These are phyloP conservation scores for Cercospora brassicicola DNA, from an alignment of 2,329 filamentous ascomycete species.

Conservation along the genomic window DNA sequence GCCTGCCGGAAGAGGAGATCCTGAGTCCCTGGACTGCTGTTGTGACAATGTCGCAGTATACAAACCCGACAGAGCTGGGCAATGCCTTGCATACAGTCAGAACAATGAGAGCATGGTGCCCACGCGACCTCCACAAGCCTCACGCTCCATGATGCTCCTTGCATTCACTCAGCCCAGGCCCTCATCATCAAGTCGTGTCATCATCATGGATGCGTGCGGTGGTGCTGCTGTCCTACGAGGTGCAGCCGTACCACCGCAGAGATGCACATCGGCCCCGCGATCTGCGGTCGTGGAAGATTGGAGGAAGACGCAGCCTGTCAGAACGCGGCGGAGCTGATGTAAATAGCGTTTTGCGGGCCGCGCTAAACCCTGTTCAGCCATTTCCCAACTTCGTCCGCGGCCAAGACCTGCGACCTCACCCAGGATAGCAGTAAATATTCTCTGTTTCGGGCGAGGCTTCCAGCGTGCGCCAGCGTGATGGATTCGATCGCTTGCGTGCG, in stretches of 20 bases:
- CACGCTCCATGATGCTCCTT: neutral
- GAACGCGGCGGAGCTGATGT: constrained; percentile 5
- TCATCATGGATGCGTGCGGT: constrained; percentile 3
- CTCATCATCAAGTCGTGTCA: constrained; percentile 4
- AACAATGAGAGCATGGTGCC: neutral
- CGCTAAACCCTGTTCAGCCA: constrained; percentile 8
- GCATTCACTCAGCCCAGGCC: neutral
- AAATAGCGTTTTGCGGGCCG: constrained; percentile 9
- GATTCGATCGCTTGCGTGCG: constrained; percentile 15
- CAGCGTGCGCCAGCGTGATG: constrained; percentile 11
- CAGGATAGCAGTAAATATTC: neutral
- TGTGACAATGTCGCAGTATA: neutral
- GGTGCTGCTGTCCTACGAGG: neutral
- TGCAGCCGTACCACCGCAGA: constrained; percentile 6
- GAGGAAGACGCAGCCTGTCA: constrained; percentile 14
- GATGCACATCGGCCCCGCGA: constrained; percentile 14
- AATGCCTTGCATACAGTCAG: constrained; percentile 5
- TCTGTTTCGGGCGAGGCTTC: constrained; percentile 10
- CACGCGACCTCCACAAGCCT: constrained; percentile 9
- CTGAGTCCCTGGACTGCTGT: neutral
- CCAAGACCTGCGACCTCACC: constrained; percentile 13
- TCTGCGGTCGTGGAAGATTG: constrained; percentile 13
- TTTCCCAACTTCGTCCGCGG: neutral
- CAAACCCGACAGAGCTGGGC: neutral
- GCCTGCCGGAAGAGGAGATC: neutral